Evolutionary conservation across 768 basidiomycete genomes (phyloP), one percentile per base, ranked within the genome.

Genomic region (Cyclocybe cylindracea): DNA sequence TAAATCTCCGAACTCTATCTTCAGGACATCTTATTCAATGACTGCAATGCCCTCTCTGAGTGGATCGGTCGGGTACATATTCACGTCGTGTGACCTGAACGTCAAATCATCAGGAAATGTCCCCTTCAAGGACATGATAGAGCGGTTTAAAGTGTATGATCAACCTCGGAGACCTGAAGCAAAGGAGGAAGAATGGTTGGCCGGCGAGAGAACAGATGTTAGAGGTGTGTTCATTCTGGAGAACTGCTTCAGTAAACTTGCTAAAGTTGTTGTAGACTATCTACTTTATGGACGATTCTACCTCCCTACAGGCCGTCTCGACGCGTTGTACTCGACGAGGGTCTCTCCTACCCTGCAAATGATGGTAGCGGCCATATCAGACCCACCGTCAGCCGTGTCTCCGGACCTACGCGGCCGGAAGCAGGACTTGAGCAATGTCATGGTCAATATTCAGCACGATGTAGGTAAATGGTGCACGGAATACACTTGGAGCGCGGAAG

Each of bases 401-500:
- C 68, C 66, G n/a, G 73, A 77, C 59, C 72, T 69, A 55, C 71
- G 65, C 56, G 61, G 73, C 33, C 77, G 78, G 41, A 70, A 75
- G 46, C 72, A 76, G 44, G 77, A 80, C 58, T 71, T 75, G 53
- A 89, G 82, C 64, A 90, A 90, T 55, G 64, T 84, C 64, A 87
- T 97, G 81, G 67, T 98, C 61, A 91, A 83, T 56, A 69, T 98
- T 34, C 94, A 96, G 67, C 94, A 97, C 62, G 94, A 97, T 64
- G 82, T 89, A 7, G 96, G 95, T 3, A 84, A 89, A 58, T 94
- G 89, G 85, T 91, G 91, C 58, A 87, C 89, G 2, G 96, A 98
- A 67, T 98, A 96, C 59, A 90, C 89, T 2, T 98, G 89, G 78
- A 94, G 93, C 57, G 91, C 91, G 1, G 91, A 94, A 58, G 96